A percentile compares a stretch with the other conserved stretches of the same genome.
These are phyloP conservation scores for Casuarina glauca DNA, from an alignment of 306 rosid genomes.

Conservation along the genomic window DNA sequence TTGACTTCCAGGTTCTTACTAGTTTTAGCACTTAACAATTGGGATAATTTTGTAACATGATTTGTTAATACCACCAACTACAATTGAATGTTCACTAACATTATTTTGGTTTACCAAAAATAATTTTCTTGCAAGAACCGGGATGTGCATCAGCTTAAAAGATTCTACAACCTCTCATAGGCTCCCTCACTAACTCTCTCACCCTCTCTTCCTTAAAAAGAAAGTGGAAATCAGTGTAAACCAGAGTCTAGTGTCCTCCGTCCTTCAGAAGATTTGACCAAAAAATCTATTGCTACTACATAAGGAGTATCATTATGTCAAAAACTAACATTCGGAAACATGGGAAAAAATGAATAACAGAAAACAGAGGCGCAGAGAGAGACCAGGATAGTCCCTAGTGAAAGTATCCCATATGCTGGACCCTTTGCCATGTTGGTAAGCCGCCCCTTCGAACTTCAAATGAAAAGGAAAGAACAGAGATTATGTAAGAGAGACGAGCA, in stretches of 20 bases:
- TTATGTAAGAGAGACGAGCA: not conserved
- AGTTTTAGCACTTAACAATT: too few species aligned
- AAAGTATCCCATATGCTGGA: constrained; percentile 29
- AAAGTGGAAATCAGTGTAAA: not conserved
- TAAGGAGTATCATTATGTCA: too few species aligned
- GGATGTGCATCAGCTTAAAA: too few species aligned
- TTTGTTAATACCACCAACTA: too few species aligned
- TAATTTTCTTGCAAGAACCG: too few species aligned
- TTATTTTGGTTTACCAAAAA: too few species aligned
- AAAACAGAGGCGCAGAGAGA: not conserved
- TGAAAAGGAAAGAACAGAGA: not conserved
- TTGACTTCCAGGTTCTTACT: too few species aligned
- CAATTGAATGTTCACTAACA: too few species aligned
- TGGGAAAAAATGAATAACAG: not conserved
- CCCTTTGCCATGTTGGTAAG: constrained; percentile 22
- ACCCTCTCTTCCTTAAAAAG: not conserved
- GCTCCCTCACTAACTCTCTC: not conserved
- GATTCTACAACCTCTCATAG: too few species aligned
- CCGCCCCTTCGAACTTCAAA: constrained; percentile 30
- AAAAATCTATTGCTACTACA: not conserved
- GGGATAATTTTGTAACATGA: too few species aligned
- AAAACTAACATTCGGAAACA: too few species aligned
- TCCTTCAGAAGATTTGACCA: not conserved
- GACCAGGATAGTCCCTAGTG: constrained; percentile 12
- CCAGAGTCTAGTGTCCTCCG: not conserved